Percentiles rank a stretch among this genome's conserved stretches.
Conservation (phyloP, 129 eudicot genomes). For the Calendula officinalis region DNA sequence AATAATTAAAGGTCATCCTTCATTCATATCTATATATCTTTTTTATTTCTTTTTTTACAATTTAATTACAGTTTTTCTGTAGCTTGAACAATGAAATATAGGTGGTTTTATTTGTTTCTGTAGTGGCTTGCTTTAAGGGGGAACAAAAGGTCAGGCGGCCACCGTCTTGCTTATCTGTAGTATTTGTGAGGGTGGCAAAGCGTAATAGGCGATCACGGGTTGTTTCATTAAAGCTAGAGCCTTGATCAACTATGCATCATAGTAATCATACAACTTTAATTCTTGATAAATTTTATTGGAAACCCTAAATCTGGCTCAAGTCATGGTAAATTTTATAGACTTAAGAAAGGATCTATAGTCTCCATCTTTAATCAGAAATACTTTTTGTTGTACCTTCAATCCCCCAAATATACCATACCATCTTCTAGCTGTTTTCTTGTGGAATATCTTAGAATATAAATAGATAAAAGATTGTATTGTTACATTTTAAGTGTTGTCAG, state of each 20-base stretch:
- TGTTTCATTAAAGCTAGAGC: slow-evolving; percentile 84
- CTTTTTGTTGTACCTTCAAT: background rate
- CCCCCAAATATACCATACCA: background rate
- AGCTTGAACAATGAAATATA: background rate
- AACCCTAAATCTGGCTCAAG: background rate
- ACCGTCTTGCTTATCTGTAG: slow-evolving; percentile 65
- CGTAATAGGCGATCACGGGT: slow-evolving; percentile 80
- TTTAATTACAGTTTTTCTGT: background rate
- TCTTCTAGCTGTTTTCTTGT: slow-evolving; percentile 3
- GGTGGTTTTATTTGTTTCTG: too few species aligned
- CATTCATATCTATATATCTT: background rate
- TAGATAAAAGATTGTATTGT: background rate
- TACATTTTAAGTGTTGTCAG: background rate
- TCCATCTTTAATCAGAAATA: background rate
- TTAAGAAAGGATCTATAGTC: background rate
- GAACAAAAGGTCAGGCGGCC: slow-evolving; percentile 78
- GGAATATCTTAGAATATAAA: slow-evolving; percentile 1
- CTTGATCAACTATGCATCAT: slow-evolving; percentile 32
- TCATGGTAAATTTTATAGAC: slow-evolving; percentile 1
- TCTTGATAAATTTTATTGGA: background rate
- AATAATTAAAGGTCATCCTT: slow-evolving; percentile 72
- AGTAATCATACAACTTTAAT: background rate
- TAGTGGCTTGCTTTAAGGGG: slow-evolving; percentile 92
- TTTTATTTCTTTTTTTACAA: slow-evolving; percentile 9
- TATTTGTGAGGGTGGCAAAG: slow-evolving; percentile 65